phyloP scores from a whole-genome alignment of 148 eudicot genomes.

The Cornus controversa region DNA sequence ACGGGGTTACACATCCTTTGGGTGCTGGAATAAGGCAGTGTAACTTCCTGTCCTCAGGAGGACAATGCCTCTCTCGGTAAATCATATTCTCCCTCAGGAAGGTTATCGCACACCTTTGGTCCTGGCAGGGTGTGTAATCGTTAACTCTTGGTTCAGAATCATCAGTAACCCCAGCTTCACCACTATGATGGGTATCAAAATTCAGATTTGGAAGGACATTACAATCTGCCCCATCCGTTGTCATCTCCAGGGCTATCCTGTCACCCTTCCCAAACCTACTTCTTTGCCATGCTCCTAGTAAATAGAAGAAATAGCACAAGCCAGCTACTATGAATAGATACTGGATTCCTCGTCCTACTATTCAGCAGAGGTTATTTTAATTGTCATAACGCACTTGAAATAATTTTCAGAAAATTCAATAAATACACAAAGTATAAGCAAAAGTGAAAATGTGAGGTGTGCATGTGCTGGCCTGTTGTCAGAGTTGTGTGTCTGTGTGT shows the following conservation, averaged over 20 bases:
- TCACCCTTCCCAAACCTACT: constrained; percentile 82
- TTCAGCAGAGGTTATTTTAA: constrained; percentile 40
- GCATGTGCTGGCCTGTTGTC: neutral
- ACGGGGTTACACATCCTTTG: constrained; percentile 87
- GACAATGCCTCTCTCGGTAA: constrained; percentile 91
- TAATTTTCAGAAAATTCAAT: neutral
- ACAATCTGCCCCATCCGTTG: constrained; percentile 49
- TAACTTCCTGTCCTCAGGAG: constrained; percentile 64
- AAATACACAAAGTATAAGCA: neutral
- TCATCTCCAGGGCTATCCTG: constrained; percentile 58
- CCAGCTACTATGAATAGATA: constrained; percentile 60
- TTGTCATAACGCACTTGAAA: constrained; percentile 53
- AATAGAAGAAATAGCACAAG: constrained; percentile 65
- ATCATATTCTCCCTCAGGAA: constrained; percentile 82
- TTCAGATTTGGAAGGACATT: constrained; percentile 51
- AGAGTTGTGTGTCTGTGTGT: neutral
- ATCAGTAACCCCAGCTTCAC: constrained; percentile 43
- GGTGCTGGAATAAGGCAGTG: constrained; percentile 97
- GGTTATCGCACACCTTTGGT: constrained; percentile 86
- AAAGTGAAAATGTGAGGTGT: neutral
- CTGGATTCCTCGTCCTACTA: constrained; percentile 51
- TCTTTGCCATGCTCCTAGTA: constrained; percentile 79
- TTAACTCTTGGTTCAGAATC: constrained; percentile 41
- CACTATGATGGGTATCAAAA: constrained; percentile 62
- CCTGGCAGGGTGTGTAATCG: constrained; percentile 96